Conservation (phyloP, 192 early-diverging fungal genomes). For the Oehlia diaphana region DNA sequence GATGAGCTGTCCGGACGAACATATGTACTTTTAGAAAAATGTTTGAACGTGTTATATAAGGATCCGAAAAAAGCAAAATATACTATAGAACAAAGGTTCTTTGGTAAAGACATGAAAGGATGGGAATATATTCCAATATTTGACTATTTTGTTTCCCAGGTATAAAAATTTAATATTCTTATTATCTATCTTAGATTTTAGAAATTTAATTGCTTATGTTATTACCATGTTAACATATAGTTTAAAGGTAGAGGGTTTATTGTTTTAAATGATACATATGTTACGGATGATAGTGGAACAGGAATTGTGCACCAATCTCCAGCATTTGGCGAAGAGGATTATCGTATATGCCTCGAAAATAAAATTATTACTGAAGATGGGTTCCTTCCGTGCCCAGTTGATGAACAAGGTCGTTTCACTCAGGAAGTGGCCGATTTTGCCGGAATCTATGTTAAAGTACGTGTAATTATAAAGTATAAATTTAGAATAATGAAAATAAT, state of each 20-base stretch:
- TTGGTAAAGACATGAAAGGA: conserved; percentile 79
- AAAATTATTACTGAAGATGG: conserved; percentile 82
- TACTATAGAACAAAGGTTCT: conserved; percentile 74
- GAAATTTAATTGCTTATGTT: background rate
- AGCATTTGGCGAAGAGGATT: conserved; percentile 99
- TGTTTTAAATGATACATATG: conserved; percentile 88
- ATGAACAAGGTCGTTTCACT: conserved; percentile 83
- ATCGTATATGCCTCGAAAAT: conserved; percentile 84
- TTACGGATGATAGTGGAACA: conserved; percentile 91
- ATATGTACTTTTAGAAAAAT: conserved; percentile 86
- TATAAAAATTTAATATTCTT: background rate
- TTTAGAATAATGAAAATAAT: background rate
- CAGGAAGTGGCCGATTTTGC: conserved; percentile 73
- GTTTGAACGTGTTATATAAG: conserved; percentile 90
- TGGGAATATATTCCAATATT: conserved; percentile 91
- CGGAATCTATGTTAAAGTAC: conserved; percentile 82
- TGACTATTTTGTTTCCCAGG: conserved; percentile 66
- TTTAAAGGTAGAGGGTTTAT: conserved; percentile 82
- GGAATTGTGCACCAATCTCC: conserved; percentile 98
- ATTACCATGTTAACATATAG: conserved; percentile 32
- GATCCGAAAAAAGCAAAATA: conserved; percentile 94
- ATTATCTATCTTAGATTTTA: background rate
- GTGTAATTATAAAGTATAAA: background rate
- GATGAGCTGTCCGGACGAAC: conserved; percentile 77
- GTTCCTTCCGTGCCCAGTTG: conserved; percentile 86